phyloP scores from a whole-genome alignment of 352 stramenopile species.

The Phytophthora idaei region DNA sequence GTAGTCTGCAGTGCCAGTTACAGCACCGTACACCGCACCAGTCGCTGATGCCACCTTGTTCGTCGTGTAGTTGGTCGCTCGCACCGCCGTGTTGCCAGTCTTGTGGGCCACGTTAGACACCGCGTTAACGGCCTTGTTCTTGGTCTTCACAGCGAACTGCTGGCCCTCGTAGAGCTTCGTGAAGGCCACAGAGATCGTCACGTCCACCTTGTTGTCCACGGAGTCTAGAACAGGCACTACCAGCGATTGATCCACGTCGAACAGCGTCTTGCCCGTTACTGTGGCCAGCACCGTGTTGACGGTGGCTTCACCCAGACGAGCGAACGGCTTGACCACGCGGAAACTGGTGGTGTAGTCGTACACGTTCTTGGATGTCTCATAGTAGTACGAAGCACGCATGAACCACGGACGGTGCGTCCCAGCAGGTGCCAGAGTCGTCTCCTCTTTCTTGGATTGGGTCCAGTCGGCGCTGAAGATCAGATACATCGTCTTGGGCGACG shows the following conservation, averaged over 20 bases:
- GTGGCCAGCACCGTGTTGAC: conserved; percentile 68
- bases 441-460: conserved; percentile 7
- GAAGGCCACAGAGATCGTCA: conserved; percentile 63
- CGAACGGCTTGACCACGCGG: conserved; percentile 61
- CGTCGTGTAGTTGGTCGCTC: conserved; percentile 68
- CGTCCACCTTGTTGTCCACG: conserved; percentile 77
- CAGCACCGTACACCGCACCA: conserved; percentile 40
- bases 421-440: conserved; percentile 6
- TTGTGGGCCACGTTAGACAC: conserved; percentile 47
- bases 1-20: conserved; percentile 58
- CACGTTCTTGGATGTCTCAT: conserved; percentile 78
- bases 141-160: conserved; percentile 64
- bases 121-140: conserved; percentile 55
- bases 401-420: conserved; percentile 68
- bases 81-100: conserved; percentile 47
- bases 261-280: conserved; percentile 62
- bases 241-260: conserved; percentile 61
- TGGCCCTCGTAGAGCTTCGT: conserved; percentile 73
- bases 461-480: conserved; percentile 36
- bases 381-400: conserved; percentile 80
- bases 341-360: conserved; percentile 88
- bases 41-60: conserved; percentile 37
- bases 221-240: conserved; percentile 60
- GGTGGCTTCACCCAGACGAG: conserved; percentile 67
- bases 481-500: conserved; percentile 25